Conservation (phyloP, 139 green algal genomes). For the Tetraselmis striata region DNA sequence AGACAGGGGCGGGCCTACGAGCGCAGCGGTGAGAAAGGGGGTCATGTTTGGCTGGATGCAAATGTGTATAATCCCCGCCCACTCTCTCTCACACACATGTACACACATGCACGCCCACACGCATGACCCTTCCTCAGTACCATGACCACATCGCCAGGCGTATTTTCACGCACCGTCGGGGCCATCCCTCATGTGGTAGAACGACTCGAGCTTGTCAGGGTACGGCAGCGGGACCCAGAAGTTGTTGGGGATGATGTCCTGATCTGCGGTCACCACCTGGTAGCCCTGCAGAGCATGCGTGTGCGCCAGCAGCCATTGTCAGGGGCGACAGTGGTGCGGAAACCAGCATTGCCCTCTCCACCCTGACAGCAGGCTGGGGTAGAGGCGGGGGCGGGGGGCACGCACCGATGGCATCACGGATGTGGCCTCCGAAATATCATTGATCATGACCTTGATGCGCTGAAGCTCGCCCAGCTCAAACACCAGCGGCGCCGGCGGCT, state of each 20-base stretch:
- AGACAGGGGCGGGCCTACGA: constrained; percentile 1
- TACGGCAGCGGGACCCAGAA: constrained; percentile 49
- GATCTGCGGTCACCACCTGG: constrained; percentile 39
- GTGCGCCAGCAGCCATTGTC: too few species aligned
- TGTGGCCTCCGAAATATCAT: constrained; percentile 21
- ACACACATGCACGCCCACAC: too few species aligned
- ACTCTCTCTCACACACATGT: too few species aligned
- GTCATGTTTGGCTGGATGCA: too few species aligned
- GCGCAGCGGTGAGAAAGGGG: not conserved
- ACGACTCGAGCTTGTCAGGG: constrained; percentile 70
- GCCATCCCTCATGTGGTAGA: constrained; percentile 30
- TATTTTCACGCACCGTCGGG: constrained; percentile 15
- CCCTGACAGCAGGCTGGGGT: too few species aligned
- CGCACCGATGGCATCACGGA: constrained; percentile 20
- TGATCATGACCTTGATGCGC: constrained; percentile 24
- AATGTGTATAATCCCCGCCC: too few species aligned
- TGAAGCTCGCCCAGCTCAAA: constrained; percentile 31
- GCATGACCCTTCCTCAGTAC: too few species aligned
- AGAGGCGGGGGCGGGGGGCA: not conserved
- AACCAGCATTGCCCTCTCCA: too few species aligned
- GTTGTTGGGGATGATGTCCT: constrained; percentile 48
- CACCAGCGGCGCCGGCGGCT: constrained; percentile 6
- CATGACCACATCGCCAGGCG: too few species aligned
- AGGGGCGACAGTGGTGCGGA: too few species aligned
- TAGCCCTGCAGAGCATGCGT: constrained; percentile 37